phyloP scores from a whole-genome alignment of 805 yeast species.

The Saturnispora bothae region DNA sequence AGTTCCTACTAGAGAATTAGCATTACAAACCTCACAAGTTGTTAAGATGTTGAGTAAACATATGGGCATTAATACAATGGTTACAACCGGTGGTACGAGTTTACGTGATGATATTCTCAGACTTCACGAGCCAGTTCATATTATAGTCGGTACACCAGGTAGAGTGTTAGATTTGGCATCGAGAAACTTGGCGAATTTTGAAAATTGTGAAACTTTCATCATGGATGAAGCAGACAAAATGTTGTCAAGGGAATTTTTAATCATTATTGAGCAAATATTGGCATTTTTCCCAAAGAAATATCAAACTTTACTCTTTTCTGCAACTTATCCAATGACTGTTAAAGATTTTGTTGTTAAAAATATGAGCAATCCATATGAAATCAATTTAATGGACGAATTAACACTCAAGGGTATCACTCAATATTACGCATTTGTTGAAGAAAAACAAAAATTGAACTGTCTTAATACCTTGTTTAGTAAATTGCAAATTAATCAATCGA shows the following conservation, averaged over 20 bases:
- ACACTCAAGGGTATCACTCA: conserved; percentile 95
- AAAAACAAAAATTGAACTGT: conserved; percentile 91
- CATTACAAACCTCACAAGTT: conserved; percentile 94
- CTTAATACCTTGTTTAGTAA: conserved; percentile 89
- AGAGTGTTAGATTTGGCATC: conserved; percentile 91
- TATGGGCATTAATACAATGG: conserved; percentile 88
- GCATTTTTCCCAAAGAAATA: conserved; percentile 62
- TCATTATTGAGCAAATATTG: conserved; percentile 78
- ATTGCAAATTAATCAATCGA: conserved; percentile 90
- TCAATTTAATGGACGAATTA: conserved; percentile 94
- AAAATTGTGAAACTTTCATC: conserved; percentile 76
- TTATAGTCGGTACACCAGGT: conserved; percentile 96
- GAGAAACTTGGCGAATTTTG: conserved; percentile 76
- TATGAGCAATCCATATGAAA: conserved; percentile 85
- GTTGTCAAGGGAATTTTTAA: conserved; percentile 82
- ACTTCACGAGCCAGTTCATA: conserved; percentile 85
- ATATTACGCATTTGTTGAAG: conserved; percentile 97
- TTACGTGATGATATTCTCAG: conserved; percentile 90
- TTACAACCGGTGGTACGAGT: conserved; percentile 95
- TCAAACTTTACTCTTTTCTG: conserved; percentile 84
- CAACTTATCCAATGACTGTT: conserved; percentile 93
- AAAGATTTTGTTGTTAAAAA: conserved; percentile 88
- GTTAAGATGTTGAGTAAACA: conserved; percentile 94
- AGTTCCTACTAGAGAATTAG: conserved; percentile 97
- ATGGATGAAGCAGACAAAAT: conserved; percentile 99